Evolutionary conservation across 169 alveolate species (phyloP).

Genomic region (Eimeria falciformis): DNA sequence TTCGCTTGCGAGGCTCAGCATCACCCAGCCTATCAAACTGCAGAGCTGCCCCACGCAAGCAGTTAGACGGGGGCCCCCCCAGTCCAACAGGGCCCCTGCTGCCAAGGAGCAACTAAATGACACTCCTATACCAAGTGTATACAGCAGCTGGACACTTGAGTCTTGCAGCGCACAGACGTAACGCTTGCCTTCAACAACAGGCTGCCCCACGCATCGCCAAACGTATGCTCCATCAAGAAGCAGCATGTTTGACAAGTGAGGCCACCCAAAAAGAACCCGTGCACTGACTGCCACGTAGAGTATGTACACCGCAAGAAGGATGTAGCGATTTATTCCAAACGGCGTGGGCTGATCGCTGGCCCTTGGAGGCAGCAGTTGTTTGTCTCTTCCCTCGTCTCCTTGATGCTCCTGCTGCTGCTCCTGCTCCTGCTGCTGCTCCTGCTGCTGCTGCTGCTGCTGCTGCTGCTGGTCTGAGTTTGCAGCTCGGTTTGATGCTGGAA

Average conservation of each 20-base stretch:
- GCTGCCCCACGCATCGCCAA: conserved; percentile 63
- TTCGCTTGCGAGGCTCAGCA: conserved; percentile 60
- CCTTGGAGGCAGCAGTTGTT: neutral
- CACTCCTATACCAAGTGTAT: conserved; percentile 41
- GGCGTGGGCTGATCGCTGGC: conserved; percentile 74
- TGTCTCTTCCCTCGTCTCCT: neutral
- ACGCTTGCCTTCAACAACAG: conserved; percentile 8
- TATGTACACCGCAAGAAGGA: conserved; percentile 45
- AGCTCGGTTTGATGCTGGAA: too few relatives aligned
- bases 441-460: neutral
- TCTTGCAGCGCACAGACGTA: conserved; percentile 69
- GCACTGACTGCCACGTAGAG: conserved; percentile 46
- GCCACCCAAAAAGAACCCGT: conserved; percentile 76
- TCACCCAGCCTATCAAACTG: conserved; percentile 39
- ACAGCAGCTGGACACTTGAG: conserved; percentile 50
- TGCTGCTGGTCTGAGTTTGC: too few relatives aligned
- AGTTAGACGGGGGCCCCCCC: conserved; percentile 48
- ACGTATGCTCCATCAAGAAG: conserved; percentile 19
- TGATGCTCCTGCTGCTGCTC: neutral
- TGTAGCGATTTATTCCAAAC: conserved; percentile 20
- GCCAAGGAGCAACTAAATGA: conserved; percentile 48
- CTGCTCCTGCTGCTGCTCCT: neutral
- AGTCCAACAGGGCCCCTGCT: conserved; percentile 69
- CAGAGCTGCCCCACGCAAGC: conserved; percentile 70
- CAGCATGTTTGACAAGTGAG: conserved; percentile 65